Evolutionary conservation across 2,329 filamentous ascomycete genomes (phyloP), one percentile per base, ranked within the genome.

Genomic region (Aspergillus oerlinghausenensis): DNA sequence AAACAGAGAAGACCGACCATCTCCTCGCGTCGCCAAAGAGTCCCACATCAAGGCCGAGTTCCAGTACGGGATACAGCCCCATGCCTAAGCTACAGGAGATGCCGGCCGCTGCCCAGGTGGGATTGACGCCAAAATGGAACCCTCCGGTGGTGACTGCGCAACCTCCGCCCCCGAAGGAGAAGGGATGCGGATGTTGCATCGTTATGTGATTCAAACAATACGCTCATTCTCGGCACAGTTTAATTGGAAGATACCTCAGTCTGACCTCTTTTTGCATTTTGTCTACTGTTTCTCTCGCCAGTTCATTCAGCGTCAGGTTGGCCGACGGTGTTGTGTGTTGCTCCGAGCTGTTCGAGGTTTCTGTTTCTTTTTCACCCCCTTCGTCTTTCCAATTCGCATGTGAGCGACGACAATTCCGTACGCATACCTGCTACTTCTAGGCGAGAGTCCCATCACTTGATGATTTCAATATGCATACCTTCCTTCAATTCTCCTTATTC

Each of bases 401-500:
- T 38, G 32, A 38, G 32, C 32, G 32, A 17, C 32, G 4, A 32
- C 29, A 14, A 32, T 32, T 32, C 11, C 11, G 32, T 38, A 38
- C 32, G 23, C 21, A 47, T n/a, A 47, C 43, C 11, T 23, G 43
- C 23, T 47, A 23, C 19, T 23, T 28, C 28, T 19, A 52, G 51
- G 55, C 35, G 28, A 43, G 49, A 6, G 40, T 4, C 26, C 43
- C n/a, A n/a, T 43, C 26, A 40, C 49, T 51, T 55, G 32, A 58
- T 32, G 52, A 55, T 29, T 49, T 48, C 40, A 89, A 70, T 94
- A 94, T 1, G 90, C 93, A 71, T 94, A 89, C 55, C 90, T 90
- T 73, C 88, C 88, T 67, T 92, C 88, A 47, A 66, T 94, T 92
- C 74, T 94, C 90, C 73, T 88, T 87, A 71, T 90, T 91, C 65